Base-by-base conservation (phyloP, 2,329 filamentous ascomycete genomes). In the Penicillium sp. region DNA sequence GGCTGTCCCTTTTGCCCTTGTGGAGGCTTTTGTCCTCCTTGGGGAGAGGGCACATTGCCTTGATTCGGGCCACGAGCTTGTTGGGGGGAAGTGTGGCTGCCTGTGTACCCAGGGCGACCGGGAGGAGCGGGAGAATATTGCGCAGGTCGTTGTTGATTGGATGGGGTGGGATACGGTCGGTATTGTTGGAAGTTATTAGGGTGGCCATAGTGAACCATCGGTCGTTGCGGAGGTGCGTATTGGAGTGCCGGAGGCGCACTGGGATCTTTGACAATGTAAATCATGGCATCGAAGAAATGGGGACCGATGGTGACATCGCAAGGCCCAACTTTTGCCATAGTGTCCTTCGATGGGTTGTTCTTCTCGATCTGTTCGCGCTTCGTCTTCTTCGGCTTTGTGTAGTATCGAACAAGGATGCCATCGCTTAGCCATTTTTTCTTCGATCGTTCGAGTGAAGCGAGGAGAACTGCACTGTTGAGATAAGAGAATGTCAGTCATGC, bases 261-360 rank as follows among this genome's bases (percentile, higher is more conserved):
- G 43, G 76, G 75, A 50, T 82, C 81, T 61, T 82, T 82, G 47
- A 84, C 81, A 15, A 79, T 78, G 66, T 82, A 85, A 25, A 85
- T 74, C 63, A 80, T 78, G 19, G 81, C 82, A 59, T 85, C 82
- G 61, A 87, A 85, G 8, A 83, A 81, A 70, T 87, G 84, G 49
- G 85, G 85, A 60, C 87, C 85, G 48, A 87, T 81, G 34, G 82
- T 81, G 50, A 88, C 78, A 55, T 82, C 81, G 63, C 83, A 85
- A 57, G 79, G 76, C 46, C 85, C 85, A 34, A 85, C 72, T 65
- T 79, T 81, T 10, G 76, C 70, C 78, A 84, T 83, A 6, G 79
- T 79, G 38, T 84, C 75, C 68, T 80, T 74, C 62, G 82, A 70
- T 2, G 79, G 79, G 46, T 82, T 81, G 54, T 76, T 74, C 23